Percentiles rank a stretch among this genome's conserved stretches.
Evolutionary conservation across 1,284 basidiomycete genomes (phyloP).

Genomic region (Pulveroboletus ridleyi): DNA sequence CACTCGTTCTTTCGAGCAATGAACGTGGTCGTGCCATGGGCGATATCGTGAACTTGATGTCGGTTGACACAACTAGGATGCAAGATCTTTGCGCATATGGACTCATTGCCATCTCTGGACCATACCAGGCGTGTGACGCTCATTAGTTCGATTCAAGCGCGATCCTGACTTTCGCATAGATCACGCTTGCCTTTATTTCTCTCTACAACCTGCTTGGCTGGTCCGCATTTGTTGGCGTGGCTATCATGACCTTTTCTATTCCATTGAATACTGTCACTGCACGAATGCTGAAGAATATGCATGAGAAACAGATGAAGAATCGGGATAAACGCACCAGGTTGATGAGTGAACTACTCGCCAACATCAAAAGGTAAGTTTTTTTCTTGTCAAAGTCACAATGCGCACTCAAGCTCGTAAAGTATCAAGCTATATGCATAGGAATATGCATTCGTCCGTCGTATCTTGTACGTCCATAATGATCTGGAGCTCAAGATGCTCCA

Average conservation of each 20-base stretch:
- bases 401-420: slow-evolving; percentile 39
- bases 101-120: slow-evolving; percentile 73
- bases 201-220: slow-evolving; percentile 91
- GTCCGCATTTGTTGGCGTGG: slow-evolving; percentile 93
- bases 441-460: slow-evolving; percentile 79
- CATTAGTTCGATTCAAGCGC: background rate
- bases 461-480: slow-evolving; percentile 84
- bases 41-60: slow-evolving; percentile 96
- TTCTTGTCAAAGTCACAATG: background rate
- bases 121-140: slow-evolving; percentile 57
- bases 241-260: slow-evolving; percentile 85
- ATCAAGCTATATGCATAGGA: slow-evolving; percentile 92
- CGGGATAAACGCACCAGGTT: slow-evolving; percentile 78
- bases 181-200: slow-evolving; percentile 89
- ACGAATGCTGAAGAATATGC: slow-evolving; percentile 78
- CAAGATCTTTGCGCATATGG: slow-evolving; percentile 90
- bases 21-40: slow-evolving; percentile 84
- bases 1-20: slow-evolving; percentile 85
- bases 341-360: slow-evolving; percentile 87
- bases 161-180: slow-evolving; percentile 46
- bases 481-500: slow-evolving; percentile 84
- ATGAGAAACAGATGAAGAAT: slow-evolving; percentile 92
- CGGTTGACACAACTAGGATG: slow-evolving; percentile 84
- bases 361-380: slow-evolving; percentile 78
- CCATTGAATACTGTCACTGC: slow-evolving; percentile 87